Conservation (phyloP, 345 rosid genomes). For the Gossypium thurberi region DNA sequence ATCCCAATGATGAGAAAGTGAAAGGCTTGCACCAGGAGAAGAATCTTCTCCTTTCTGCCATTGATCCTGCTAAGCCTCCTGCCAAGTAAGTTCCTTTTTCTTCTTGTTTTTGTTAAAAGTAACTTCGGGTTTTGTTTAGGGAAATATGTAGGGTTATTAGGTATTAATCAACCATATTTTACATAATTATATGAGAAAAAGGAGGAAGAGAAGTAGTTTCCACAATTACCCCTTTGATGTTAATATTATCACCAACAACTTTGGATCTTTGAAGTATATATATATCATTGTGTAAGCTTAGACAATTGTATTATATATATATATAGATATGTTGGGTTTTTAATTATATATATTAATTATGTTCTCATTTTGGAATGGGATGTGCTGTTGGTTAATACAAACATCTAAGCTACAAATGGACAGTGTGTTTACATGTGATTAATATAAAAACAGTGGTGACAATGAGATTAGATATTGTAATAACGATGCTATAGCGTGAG, state of each 20-base stretch:
- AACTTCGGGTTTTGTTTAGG: neutral
- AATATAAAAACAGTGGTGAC: rapidly evolving
- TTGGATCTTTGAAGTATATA: neutral
- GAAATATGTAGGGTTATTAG: neutral
- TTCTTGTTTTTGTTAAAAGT: neutral
- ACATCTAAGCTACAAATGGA: too few species aligned
- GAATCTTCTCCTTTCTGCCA: conserved; percentile 28
- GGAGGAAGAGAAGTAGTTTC: neutral
- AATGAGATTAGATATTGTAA: too few species aligned
- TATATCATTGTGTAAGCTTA: neutral
- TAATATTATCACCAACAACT: neutral
- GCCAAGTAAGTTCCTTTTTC: conserved; percentile 39
- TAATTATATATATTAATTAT: neutral
- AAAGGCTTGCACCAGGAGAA: conserved; percentile 20
- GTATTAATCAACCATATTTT: neutral
- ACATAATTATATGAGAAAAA: neutral
- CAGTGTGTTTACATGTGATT: too few species aligned
- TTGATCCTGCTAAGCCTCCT: conserved; percentile 67
- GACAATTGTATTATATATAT: neutral
- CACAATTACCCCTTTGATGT: neutral
- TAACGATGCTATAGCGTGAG: too few species aligned
- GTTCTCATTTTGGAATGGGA: neutral
- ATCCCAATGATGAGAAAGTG: conserved; percentile 5
- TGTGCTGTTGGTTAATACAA: neutral
- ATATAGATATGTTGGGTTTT: neutral